phyloP scores from a whole-genome alignment of 371 early-diverging fungal genomes.

The Haplosporangium sp. region DNA sequence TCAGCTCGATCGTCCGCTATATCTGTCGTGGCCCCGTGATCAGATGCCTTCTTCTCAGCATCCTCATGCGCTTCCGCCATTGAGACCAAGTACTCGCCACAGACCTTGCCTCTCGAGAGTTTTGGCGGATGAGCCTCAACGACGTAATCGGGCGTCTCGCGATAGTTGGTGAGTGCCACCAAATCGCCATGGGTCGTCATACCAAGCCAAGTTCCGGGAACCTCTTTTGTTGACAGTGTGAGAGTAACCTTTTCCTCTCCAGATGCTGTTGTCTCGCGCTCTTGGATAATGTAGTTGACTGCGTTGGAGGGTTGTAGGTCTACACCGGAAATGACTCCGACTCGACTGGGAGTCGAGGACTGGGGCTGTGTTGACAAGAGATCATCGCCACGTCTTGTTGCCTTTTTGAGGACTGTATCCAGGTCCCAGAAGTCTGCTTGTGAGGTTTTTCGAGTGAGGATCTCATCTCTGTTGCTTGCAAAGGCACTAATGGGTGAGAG shows the following conservation, averaged over 20 bases:
- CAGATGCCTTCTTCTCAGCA: constrained; percentile 24
- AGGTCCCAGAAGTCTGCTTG: constrained; percentile 67
- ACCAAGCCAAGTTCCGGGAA: constrained; percentile 70
- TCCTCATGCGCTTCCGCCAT: constrained; percentile 31
- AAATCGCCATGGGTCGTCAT: constrained; percentile 64
- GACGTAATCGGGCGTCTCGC: constrained; percentile 55
- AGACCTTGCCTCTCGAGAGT: constrained; percentile 54
- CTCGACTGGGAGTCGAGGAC: background rate
- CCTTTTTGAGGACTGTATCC: constrained; percentile 17
- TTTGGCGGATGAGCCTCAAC: constrained; percentile 3
- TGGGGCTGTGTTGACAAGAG: background rate
- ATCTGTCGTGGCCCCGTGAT: too few relatives aligned
- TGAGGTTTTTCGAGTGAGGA: constrained; percentile 60
- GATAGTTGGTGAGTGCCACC: constrained; percentile 68
- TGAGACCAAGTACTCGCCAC: constrained; percentile 64
- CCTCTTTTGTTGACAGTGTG: constrained; percentile 21
- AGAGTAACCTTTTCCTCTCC: constrained; percentile 30
- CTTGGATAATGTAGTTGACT: constrained; percentile 31
- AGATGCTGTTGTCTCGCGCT: constrained; percentile 8
- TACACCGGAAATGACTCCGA: constrained; percentile 39
- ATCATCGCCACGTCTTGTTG: background rate
- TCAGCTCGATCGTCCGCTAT: constrained; percentile 20
- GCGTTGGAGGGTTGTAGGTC: constrained; percentile 39
- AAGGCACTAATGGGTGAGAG: constrained; percentile 57
- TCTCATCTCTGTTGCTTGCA: constrained; percentile 73